Evolutionary conservation across 139 green algal genomes (phyloP).

Genomic region (Coccomyxa sp.): DNA sequence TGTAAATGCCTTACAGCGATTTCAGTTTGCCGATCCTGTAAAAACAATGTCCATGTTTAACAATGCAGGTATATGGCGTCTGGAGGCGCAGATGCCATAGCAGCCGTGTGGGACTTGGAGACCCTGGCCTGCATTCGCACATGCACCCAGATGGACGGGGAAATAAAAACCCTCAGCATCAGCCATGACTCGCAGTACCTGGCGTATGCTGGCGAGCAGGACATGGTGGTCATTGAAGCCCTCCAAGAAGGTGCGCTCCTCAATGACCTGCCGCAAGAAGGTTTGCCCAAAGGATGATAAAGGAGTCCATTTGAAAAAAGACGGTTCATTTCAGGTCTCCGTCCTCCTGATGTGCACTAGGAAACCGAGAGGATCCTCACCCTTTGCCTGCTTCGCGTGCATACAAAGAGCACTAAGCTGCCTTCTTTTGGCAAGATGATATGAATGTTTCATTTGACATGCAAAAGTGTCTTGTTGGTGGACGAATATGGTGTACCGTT

Average conservation of each 20-base stretch:
- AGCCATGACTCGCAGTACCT: neutral
- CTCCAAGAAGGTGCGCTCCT: neutral
- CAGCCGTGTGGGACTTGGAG: neutral
- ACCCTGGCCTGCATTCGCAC: neutral
- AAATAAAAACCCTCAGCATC: neutral
- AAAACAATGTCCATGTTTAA: neutral
- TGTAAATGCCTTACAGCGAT: no score
- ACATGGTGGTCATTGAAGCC: neutral
- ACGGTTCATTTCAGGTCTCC: no score
- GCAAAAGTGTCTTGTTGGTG: no score
- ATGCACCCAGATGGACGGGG: neutral
- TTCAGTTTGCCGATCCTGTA: no score
- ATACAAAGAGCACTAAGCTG: neutral
- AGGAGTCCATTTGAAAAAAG: neutral
- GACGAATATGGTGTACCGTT: no score
- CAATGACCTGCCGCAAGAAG: neutral
- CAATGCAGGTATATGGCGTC: conserved; percentile 1
- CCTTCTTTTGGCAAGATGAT: no score
- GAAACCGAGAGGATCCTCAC: no score
- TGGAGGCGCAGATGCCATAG: neutral
- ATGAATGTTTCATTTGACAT: no score
- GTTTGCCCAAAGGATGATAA: neutral
- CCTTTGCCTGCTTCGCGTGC: no score
- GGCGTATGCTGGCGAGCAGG: conserved; percentile 2
- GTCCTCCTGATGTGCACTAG: no score